phyloP scores from a whole-genome alignment of 1,139 yeast species.

The Diutina ranongensis region DNA sequence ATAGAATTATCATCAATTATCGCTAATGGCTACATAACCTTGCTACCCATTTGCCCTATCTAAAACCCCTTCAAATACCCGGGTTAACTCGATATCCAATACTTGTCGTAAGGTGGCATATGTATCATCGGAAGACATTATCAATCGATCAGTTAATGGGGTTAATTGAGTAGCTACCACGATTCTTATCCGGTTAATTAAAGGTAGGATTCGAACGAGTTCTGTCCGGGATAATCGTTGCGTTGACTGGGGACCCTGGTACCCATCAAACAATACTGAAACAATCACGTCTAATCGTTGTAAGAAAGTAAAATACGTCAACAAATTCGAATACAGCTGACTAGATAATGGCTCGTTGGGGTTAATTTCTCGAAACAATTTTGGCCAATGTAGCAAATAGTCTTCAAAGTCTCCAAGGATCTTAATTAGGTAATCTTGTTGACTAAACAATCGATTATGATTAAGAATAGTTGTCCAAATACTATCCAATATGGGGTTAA shows the following conservation, averaged over 20 bases:
- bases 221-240: slow-evolving; percentile 12
- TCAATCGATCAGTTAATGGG: background rate
- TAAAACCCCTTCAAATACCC: slow-evolving; percentile 2
- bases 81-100: slow-evolving; percentile 1
- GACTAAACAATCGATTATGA: slow-evolving; percentile 33
- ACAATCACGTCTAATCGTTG: slow-evolving; percentile 33
- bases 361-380: slow-evolving; percentile 5
- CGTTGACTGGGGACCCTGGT: slow-evolving; percentile 8
- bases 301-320: slow-evolving; percentile 25
- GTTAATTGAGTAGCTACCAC: background rate
- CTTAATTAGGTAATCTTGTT: slow-evolving; percentile 45
- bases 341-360: slow-evolving; percentile 8
- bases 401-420: slow-evolving; percentile 61
- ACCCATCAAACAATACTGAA: slow-evolving; percentile 31
- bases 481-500: slow-evolving; percentile 36
- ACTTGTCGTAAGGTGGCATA: background rate
- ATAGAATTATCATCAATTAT: too few species aligned
- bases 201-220: background rate
- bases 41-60: background rate
- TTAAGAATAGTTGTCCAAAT: slow-evolving; percentile 35
- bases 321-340: slow-evolving; percentile 12
- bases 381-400: slow-evolving; percentile 34
- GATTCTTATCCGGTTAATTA: background rate
- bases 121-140: background rate
- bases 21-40: too few species aligned